Evolutionary conservation across 2,329 filamentous ascomycete species (phyloP).

Genomic region (Zymoseptoria passerinii): DNA sequence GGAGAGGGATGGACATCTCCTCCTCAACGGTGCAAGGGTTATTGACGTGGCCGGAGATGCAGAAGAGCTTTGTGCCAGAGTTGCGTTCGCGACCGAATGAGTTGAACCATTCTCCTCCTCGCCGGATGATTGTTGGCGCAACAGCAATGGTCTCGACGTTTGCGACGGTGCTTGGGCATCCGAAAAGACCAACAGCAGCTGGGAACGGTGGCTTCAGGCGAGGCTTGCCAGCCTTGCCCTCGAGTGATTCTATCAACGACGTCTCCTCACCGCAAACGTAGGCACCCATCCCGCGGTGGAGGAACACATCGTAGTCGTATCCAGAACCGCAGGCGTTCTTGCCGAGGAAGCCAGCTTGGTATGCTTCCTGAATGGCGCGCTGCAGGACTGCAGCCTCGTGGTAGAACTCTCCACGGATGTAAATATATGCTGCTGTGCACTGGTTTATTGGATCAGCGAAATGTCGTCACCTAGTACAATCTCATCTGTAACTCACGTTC

Average conservation of each 20-base stretch:
- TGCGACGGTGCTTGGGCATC: slow-evolving; percentile 93
- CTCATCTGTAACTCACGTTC: slow-evolving; percentile 49
- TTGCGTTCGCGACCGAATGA: slow-evolving; percentile 92
- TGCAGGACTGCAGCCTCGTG: slow-evolving; percentile 91
- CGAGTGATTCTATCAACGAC: slow-evolving; percentile 92
- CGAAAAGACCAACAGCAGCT: slow-evolving; percentile 92
- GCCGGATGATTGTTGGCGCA: slow-evolving; percentile 87
- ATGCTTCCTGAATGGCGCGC: slow-evolving; percentile 94
- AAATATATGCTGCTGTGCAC: slow-evolving; percentile 95
- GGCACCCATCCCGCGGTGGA: slow-evolving; percentile 93
- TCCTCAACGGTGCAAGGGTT: slow-evolving; percentile 97
- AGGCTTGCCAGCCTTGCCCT: slow-evolving; percentile 97
- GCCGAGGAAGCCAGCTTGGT: slow-evolving; percentile 86
- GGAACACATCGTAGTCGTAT: slow-evolving; percentile 95
- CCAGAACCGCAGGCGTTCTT: slow-evolving; percentile 97
- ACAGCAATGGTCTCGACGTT: slow-evolving; percentile 98
- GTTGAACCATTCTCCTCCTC: slow-evolving; percentile 88
- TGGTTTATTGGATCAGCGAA: slow-evolving; percentile 3
- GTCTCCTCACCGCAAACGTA: slow-evolving; percentile 99
- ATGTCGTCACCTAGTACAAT: background rate
- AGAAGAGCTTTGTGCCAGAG: slow-evolving; percentile 94
- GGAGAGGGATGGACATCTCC: slow-evolving; percentile 96
- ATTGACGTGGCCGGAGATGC: slow-evolving; percentile 98
- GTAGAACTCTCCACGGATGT: slow-evolving; percentile 97
- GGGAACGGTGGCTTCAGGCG: slow-evolving; percentile 98